Percentiles rank a stretch among this genome's conserved stretches.
Evolutionary conservation across 495 filamentous ascomycete species (phyloP).

Genomic region (Aspergillus steynii): DNA sequence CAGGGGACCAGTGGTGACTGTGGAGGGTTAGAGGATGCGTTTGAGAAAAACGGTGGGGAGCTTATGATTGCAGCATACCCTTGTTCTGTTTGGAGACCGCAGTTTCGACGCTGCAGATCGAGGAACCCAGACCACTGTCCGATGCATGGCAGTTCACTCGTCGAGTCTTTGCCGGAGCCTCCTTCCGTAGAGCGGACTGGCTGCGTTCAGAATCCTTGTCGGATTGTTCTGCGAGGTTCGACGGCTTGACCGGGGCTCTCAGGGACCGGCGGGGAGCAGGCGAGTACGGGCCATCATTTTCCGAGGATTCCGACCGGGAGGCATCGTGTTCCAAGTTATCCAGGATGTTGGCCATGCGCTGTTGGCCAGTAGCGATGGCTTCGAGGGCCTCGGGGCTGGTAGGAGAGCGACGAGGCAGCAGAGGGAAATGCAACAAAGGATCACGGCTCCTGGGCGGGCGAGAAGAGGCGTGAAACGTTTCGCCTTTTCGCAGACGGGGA

Average conservation of each 20-base stretch:
- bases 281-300: conserved; percentile 35
- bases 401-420: conserved; percentile 50
- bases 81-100: conserved; percentile 21
- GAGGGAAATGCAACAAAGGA: conserved; percentile 44
- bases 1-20: conserved; percentile 29
- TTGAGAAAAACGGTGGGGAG: not conserved
- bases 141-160: conserved; percentile 42
- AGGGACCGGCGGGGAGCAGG: not conserved
- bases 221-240: conserved; percentile 16
- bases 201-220: conserved; percentile 16
- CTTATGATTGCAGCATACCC: conserved; percentile 2
- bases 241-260: conserved; percentile 15
- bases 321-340: conserved; percentile 42
- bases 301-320: conserved; percentile 24
- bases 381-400: conserved; percentile 48
- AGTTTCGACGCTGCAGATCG: conserved; percentile 40
- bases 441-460: conserved; percentile 44
- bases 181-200: conserved; percentile 3
- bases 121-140: conserved; percentile 59
- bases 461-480: conserved; percentile 52
- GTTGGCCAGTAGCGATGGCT: conserved; percentile 47
- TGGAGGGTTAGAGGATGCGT: conserved; percentile 6
- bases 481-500: conserved; percentile 47
- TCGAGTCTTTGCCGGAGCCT: conserved; percentile 19
- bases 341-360: conserved; percentile 50